Percentiles rank a stretch among this genome's conserved stretches.
Evolutionary conservation across 768 basidiomycete species (phyloP).

Genomic region (Suillus spraguei): DNA sequence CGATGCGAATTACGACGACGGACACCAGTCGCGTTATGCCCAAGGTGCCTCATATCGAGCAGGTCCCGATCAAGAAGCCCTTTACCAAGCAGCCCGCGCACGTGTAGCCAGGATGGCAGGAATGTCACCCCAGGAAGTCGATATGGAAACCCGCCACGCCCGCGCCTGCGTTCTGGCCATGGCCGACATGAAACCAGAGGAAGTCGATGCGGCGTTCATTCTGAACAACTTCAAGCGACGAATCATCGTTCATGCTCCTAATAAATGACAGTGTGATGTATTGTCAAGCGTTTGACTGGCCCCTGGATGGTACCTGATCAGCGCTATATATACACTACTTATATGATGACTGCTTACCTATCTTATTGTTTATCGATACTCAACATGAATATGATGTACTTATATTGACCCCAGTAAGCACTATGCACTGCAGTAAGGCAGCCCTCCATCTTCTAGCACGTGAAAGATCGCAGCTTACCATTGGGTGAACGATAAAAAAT

Average conservation of each 20-base stretch:
- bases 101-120: not conserved
- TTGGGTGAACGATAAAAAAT: not conserved
- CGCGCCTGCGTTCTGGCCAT: not conserved
- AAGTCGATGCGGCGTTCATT: slow-evolving; percentile 8
- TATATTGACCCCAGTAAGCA: not conserved
- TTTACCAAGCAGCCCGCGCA: not conserved
- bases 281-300: not conserved
- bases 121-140: not conserved
- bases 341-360: not conserved
- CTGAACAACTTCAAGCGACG: not conserved
- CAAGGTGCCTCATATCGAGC: not conserved
- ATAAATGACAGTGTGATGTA: no score
- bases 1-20: not conserved
- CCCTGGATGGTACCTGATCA: not conserved
- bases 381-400: not conserved
- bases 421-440: not conserved
- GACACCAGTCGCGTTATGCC: no score
- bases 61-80: not conserved
- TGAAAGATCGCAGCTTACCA: not conserved
- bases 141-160: not conserved
- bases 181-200: slow-evolving; percentile 1
- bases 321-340: not conserved
- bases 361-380: not conserved
- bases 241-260: not conserved
- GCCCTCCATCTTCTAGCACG: not conserved